Evolutionary conservation across 257 asterid genomes (phyloP).

Genomic region (Nicotiana paniculata): DNA sequence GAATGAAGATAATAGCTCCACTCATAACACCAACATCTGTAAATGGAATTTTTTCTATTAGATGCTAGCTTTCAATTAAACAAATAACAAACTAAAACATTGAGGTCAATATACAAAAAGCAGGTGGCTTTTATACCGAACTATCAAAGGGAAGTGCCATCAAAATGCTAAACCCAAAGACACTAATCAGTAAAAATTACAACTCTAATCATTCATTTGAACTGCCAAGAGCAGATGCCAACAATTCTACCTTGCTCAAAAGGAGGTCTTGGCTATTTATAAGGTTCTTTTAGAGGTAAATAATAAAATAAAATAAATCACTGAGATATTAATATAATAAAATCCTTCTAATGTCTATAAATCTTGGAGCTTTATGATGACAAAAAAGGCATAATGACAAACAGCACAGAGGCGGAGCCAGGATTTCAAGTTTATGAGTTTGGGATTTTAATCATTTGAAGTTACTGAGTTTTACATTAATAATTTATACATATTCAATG

Average conservation of each 20-base stretch:
- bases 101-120: neutral
- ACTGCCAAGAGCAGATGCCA: neutral
- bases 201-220: neutral
- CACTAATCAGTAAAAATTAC: neutral
- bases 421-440: too few species aligned
- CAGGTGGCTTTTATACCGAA: neutral
- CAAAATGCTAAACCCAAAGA: neutral
- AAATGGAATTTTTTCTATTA: neutral
- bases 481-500: too few species aligned
- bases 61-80: neutral
- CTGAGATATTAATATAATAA: neutral
- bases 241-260: too few species aligned
- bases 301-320: neutral
- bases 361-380: neutral
- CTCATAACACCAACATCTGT: constrained; percentile 81
- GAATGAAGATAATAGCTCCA: constrained; percentile 59
- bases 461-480: too few species aligned
- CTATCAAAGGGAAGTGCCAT: neutral
- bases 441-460: too few species aligned
- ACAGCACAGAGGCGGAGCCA: too few species aligned
- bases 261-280: too few species aligned
- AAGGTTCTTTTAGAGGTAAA: too few species aligned
- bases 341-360: neutral
- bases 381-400: neutral
- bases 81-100: neutral